phyloP scores from a whole-genome alignment of 106 monocot species.

The Xerophyta viscosa region DNA sequence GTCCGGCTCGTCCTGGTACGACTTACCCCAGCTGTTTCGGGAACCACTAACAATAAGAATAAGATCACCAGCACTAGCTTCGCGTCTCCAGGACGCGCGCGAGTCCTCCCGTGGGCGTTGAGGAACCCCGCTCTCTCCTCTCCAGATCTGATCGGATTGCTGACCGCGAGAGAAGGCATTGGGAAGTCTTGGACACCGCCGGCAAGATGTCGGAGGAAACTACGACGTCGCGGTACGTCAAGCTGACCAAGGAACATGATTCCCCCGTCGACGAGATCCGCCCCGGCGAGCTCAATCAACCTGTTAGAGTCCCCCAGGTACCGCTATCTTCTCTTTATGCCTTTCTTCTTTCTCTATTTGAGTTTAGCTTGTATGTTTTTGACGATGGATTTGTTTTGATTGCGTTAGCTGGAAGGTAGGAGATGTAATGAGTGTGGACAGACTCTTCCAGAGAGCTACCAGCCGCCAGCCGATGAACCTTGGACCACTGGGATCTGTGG shows the following conservation, averaged over 20 bases:
- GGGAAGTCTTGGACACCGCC: not conserved
- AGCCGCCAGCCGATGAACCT: slow-evolving; percentile 72
- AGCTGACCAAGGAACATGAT: slow-evolving; percentile 82
- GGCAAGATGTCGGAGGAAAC: slow-evolving; percentile 45
- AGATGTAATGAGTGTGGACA: slow-evolving; percentile 84
- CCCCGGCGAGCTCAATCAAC: slow-evolving; percentile 93
- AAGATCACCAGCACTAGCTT: too few species aligned
- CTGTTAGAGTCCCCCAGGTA: slow-evolving; percentile 84
- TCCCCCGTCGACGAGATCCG: slow-evolving; percentile 76
- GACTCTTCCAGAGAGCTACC: slow-evolving; percentile 73
- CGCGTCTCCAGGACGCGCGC: too few species aligned
- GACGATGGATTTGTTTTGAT: not conserved
- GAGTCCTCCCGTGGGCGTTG: too few species aligned
- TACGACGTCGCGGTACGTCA: slow-evolving; percentile 63
- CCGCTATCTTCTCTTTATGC: too few species aligned
- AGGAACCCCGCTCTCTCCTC: too few species aligned
- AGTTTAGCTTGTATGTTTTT: not conserved
- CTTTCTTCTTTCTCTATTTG: not conserved
- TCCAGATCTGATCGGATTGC: too few species aligned
- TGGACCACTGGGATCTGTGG: slow-evolving; percentile 86
- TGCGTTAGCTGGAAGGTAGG: slow-evolving; percentile 58
- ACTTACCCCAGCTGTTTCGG: too few species aligned
- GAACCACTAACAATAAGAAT: too few species aligned
- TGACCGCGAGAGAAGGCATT: too few species aligned
- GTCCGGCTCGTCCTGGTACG: too few species aligned